These are phyloP conservation scores for Lactifluus rugatus DNA, from an alignment of 768 basidiomycete genomes.

Conservation along the genomic window DNA sequence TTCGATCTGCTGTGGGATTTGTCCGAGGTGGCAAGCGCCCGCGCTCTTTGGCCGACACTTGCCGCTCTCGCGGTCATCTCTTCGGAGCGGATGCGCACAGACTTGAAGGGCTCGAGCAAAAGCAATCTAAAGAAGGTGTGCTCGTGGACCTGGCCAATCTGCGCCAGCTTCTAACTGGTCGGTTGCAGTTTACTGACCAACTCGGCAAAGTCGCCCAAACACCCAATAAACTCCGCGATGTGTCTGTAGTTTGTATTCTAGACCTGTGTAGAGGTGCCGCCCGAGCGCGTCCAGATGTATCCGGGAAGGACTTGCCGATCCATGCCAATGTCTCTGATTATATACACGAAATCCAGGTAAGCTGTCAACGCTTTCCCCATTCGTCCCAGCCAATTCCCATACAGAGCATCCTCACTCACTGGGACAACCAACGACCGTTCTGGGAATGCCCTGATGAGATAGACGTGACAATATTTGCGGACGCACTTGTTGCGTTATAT, in stretches of 20 bases:
- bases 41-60: slow-evolving; percentile 73
- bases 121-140: slow-evolving; percentile 20
- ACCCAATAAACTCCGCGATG: slow-evolving; percentile 50
- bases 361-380: slow-evolving; percentile 5
- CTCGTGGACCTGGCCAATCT: not conserved
- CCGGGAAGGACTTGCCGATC: slow-evolving; percentile 50
- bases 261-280: slow-evolving; percentile 70
- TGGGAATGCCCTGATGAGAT: slow-evolving; percentile 63
- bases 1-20: slow-evolving; percentile 65
- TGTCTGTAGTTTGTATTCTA: slow-evolving; percentile 60
- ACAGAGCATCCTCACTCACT: slow-evolving; percentile 26
- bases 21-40: slow-evolving; percentile 30
- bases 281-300: slow-evolving; percentile 29
- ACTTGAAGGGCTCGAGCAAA: slow-evolving; percentile 26
- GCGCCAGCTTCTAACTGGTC: not conserved
- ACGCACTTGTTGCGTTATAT: slow-evolving; percentile 63
- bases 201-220: slow-evolving; percentile 37
- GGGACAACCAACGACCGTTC: slow-evolving; percentile 40
- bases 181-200: slow-evolving; percentile 50
- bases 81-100: slow-evolving; percentile 50
- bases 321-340: slow-evolving; percentile 59
- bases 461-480: slow-evolving; percentile 68
- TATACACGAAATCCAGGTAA: slow-evolving; percentile 72
- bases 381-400: slow-evolving; percentile 21
- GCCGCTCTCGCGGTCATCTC: slow-evolving; percentile 66